Conservation (phyloP, 192 early-diverging fungal genomes). For the Coemansia guatemalensis region DNA sequence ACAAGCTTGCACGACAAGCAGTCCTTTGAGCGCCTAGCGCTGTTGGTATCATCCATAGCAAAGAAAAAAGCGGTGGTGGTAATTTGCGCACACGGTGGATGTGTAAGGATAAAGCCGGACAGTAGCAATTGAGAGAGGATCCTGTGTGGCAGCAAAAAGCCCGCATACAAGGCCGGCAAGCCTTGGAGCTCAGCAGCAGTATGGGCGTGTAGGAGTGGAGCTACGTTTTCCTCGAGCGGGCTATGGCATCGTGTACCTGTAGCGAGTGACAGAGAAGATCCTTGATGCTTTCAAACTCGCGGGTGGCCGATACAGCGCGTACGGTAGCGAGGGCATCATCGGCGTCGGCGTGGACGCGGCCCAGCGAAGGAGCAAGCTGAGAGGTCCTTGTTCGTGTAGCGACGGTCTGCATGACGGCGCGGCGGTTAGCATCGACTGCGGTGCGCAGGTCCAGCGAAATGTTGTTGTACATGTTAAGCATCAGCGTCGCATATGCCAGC, state of each 20-base stretch:
- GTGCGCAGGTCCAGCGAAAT: slow-evolving; percentile 43
- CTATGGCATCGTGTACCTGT: slow-evolving; percentile 44
- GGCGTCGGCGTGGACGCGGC: slow-evolving; percentile 39
- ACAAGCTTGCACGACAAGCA: too few species aligned
- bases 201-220: background rate
- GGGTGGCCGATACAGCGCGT: slow-evolving; percentile 14
- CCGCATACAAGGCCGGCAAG: too few species aligned
- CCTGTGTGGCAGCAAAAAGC: too few species aligned
- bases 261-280: slow-evolving; percentile 49
- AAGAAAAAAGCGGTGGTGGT: too few species aligned
- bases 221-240: background rate
- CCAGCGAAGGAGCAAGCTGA: slow-evolving; percentile 30
- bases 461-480: slow-evolving; percentile 54
- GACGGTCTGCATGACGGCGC: slow-evolving; percentile 42
- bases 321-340: slow-evolving; percentile 35
- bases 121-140: too few species aligned
- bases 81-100: too few species aligned
- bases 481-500: slow-evolving; percentile 47
- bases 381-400: slow-evolving; percentile 26
- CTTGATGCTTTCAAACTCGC: slow-evolving; percentile 37
- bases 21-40: too few species aligned
- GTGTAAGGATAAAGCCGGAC: too few species aligned
- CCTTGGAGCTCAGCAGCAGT: background rate
- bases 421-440: slow-evolving; percentile 36
- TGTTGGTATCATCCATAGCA: too few species aligned